Conservation (phyloP, 495 filamentous ascomycete species). For the Lasiosphaeria miniovina region DNA sequence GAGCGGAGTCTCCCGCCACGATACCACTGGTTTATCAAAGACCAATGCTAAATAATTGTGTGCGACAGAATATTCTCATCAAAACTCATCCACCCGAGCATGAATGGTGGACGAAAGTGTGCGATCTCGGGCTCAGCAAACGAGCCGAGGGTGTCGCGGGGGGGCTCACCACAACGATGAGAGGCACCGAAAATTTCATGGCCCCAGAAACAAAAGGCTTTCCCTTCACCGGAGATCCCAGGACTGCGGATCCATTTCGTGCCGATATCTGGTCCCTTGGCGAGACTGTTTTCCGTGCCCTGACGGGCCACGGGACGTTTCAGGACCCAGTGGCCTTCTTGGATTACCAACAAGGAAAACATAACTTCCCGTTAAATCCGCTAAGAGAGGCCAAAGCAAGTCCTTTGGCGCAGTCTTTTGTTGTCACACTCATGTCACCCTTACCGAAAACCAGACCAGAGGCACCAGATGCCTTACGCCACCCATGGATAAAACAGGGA, state of each 20-base stretch:
- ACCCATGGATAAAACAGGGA: too few relatives aligned
- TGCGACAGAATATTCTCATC: conserved; percentile 9
- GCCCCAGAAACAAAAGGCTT: conserved; percentile 37
- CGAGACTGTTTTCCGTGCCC: conserved; percentile 4
- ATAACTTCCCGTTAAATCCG: neutral
- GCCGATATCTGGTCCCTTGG: conserved; percentile 14
- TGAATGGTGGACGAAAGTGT: conserved; percentile 45
- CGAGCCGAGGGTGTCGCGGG: conserved; percentile 26
- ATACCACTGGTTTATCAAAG: too few relatives aligned
- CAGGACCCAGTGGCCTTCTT: neutral
- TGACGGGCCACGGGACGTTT: neutral
- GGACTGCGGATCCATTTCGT: neutral
- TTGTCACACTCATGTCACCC: conserved; percentile 1
- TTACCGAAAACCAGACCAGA: too few relatives aligned
- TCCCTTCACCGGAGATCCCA: conserved; percentile 4
- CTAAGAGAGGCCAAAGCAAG: neutral
- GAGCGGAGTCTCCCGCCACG: neutral
- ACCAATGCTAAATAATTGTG: too few relatives aligned
- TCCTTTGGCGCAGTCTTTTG: neutral
- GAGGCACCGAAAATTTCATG: conserved; percentile 34
- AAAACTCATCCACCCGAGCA: conserved; percentile 6
- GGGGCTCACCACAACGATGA: conserved; percentile 20
- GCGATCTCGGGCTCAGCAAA: conserved; percentile 48
- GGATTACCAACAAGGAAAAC: neutral
- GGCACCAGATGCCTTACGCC: too few relatives aligned